Evolutionary conservation across 2,329 filamentous ascomycete genomes (phyloP), one percentile per base, ranked within the genome.

Genomic region (Hypoxylon sp.): DNA sequence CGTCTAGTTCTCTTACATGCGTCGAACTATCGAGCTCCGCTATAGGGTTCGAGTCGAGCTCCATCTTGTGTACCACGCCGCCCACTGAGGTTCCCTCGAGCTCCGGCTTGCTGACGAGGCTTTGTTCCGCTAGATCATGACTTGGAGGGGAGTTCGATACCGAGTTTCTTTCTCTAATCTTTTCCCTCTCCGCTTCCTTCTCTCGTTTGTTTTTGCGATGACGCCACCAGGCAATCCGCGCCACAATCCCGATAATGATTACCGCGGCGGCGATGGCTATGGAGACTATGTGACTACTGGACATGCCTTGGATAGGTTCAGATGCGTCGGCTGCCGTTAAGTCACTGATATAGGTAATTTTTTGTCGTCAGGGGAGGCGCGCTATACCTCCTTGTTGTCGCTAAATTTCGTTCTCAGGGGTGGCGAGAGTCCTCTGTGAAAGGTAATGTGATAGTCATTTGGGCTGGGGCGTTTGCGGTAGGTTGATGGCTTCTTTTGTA

Each of bases 61-160:
- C 63, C 51, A 45, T 60, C 63, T 61, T 66, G 2, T 38, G 63
- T 41, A 58, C 43, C 52, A 66, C 63, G 25, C 46, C 46, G 17
- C 46, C 36, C 14, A 53, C 48, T 28, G 30, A 17, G 2, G 28
- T 58, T 23, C 63, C 63, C 30, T 66, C 45, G 14, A 66, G 41
- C 28, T 62, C 63, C 14, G 63, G 46, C 52, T 62, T 66, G 21
- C n/a, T 30, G 30, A 28, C 25, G 5, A 41, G 28, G 17, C 10
- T 30, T 17, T 57, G 2, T 19, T 23, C 58, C 11, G 21, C 34
- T 9, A 28, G 5, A 7, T 28, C 4, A 23, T 3, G 11, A 10
- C 28, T 5, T n/a, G 38, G 23, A 21, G 23, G 38, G n/a, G 36
- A 32, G 52, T 13, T 21, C 3, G 17, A 5, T 13, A 5, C 28